Conservation (phyloP, 495 filamentous ascomycete species). For the Pseudoneurospora amorphoporcata region DNA sequence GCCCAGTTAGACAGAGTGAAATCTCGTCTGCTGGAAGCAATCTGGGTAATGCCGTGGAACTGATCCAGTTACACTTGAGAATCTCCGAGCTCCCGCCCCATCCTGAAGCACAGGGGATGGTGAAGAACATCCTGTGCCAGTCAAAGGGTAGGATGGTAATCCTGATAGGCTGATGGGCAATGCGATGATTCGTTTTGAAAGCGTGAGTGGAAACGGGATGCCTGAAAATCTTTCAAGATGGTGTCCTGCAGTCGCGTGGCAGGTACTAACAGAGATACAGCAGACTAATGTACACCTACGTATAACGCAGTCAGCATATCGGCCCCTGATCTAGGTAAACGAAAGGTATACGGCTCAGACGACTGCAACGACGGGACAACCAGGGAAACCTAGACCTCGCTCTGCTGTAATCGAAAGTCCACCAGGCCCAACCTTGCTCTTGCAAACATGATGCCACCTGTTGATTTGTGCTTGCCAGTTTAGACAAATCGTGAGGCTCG, state of each 20-base stretch:
- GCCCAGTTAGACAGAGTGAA: slow-evolving; percentile 9
- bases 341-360: too few species aligned
- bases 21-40: slow-evolving; percentile 3
- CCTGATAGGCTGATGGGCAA: slow-evolving; percentile 13
- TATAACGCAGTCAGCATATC: too few species aligned
- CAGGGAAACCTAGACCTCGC: too few species aligned
- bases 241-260: background rate
- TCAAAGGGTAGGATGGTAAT: background rate
- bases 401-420: too few species aligned
- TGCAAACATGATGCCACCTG: too few species aligned
- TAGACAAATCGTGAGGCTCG: too few species aligned
- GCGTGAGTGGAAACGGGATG: slow-evolving; percentile 8
- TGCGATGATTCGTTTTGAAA: slow-evolving; percentile 23
- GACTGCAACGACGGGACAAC: too few species aligned
- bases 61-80: slow-evolving; percentile 23
- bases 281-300: too few species aligned
- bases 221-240: slow-evolving; percentile 11
- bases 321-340: too few species aligned
- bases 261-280: too few species aligned
- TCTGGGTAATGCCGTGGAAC: slow-evolving; percentile 12
- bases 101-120: slow-evolving; percentile 20
- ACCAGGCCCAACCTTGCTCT: too few species aligned
- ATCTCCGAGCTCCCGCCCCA: slow-evolving; percentile 14
- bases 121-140: background rate
- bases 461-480: too few species aligned